These are phyloP conservation scores for Leucogyrophana mollusca DNA, from an alignment of 768 basidiomycete genomes.

Conservation along the genomic window DNA sequence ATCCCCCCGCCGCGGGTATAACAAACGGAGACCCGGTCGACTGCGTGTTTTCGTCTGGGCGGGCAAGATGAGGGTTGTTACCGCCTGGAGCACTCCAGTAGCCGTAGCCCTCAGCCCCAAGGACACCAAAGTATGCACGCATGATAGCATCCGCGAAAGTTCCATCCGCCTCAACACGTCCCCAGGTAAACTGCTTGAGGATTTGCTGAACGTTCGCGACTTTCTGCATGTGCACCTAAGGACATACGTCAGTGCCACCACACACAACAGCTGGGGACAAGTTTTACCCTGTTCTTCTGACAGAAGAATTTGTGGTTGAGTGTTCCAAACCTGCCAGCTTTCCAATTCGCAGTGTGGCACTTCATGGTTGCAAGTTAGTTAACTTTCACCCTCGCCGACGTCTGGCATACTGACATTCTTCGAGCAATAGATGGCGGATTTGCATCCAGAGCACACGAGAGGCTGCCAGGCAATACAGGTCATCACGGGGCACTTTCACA, in stretches of 20 bases:
- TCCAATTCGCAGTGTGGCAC: slow-evolving; percentile 39
- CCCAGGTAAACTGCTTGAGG: slow-evolving; percentile 41
- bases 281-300: slow-evolving; percentile 30
- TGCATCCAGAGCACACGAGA: slow-evolving; percentile 27
- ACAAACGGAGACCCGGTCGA: slow-evolving; percentile 1
- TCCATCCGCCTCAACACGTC: slow-evolving; percentile 39
- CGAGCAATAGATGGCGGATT: slow-evolving; percentile 28
- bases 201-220: slow-evolving; percentile 31
- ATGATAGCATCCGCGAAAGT: slow-evolving; percentile 33
- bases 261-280: too few species aligned
- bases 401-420: slow-evolving; percentile 16
- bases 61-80: slow-evolving; percentile 26
- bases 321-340: slow-evolving; percentile 23
- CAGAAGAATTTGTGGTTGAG: slow-evolving; percentile 33
- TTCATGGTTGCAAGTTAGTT: slow-evolving; percentile 11
- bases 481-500: not conserved
- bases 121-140: slow-evolving; percentile 35
- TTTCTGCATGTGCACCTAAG: slow-evolving; percentile 37
- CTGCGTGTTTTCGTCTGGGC: slow-evolving; percentile 14
- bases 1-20: slow-evolving; percentile 15
- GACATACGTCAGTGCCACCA: too few species aligned
- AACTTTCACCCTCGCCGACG: not conserved
- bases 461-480: slow-evolving; percentile 16
- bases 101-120: slow-evolving; percentile 38
- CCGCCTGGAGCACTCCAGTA: slow-evolving; percentile 42